Evolutionary conservation across 148 eudicot genomes (phyloP), one percentile per base, ranked within the genome.

Genomic region (Bassia scoparia): DNA sequence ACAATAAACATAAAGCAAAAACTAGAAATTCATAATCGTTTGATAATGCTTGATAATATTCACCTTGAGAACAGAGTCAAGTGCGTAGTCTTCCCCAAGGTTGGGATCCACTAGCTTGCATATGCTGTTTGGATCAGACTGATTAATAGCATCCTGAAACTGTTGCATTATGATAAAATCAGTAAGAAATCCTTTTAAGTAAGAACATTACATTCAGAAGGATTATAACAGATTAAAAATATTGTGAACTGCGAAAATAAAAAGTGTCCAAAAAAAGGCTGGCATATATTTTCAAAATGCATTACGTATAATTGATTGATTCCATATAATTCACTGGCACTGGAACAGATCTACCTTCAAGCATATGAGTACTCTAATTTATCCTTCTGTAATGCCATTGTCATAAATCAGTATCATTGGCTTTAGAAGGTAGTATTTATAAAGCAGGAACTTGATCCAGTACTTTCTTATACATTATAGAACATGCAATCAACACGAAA

Each of bases 51-150:
- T 23, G 68, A 56, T 44, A 37, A 7, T n/a, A 71, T 60, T 74
- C 75, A 89, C 96, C 97, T 89, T 90, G 23, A 71, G 66, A 75
- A 90, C 93, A 16, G 88, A 84, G 72, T 88, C 89, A 14, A 88
- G 81, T 23, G 89, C 80, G 65, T 82, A 89, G 20, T 85, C 80
- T 34, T 84, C 93, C 1, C 85, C 96, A 11, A 92, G 92, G 72
- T 80, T 80, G 0, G 91, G 96, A 65, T 92, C 97, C 66, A 92
- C 79, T 33, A 90, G 77, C 71, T 84, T 74, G 70, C 76, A 27
- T 53, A 92, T 78, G 38, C 79, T 84, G 56, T 79, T 74, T 49
- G 89, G 89, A 78, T 88, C 91, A 2, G 87, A 81, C 59, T 87
- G 71, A 70, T 68, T 80, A 27, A 85, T 67, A 69, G 75, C 85